These are phyloP conservation scores for Omphalotus olearius DNA, from an alignment of 1,284 basidiomycete genomes.

Conservation along the genomic window DNA sequence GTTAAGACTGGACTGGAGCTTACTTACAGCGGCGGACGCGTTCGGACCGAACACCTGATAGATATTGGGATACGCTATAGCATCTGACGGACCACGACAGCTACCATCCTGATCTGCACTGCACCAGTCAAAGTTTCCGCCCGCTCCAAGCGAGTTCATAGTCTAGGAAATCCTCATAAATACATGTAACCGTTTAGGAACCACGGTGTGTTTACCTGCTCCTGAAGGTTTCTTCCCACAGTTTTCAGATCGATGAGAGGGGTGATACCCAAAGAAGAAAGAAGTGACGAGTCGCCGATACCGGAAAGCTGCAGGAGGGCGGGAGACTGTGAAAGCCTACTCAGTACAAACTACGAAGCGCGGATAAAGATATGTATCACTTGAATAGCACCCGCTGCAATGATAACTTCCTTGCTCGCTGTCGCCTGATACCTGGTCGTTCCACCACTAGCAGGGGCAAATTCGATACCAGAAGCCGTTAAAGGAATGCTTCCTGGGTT, in stretches of 20 bases:
- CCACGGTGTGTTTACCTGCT: constrained; percentile 27
- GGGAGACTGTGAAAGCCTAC: constrained; percentile 1
- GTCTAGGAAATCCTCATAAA: too few relatives aligned
- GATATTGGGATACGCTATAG: constrained; percentile 42
- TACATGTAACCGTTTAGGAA: too few relatives aligned
- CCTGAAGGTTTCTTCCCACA: constrained; percentile 44
- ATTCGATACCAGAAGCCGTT: constrained; percentile 30
- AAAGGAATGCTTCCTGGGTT: constrained; percentile 23
- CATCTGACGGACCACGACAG: constrained; percentile 37
- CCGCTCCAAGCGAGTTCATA: constrained; percentile 37
- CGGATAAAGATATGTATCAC: constrained; percentile 9
- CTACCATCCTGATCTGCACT: constrained; percentile 24
- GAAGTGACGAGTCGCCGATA: constrained; percentile 36
- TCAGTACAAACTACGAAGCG: background rate
- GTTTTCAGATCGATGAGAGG: constrained; percentile 33
- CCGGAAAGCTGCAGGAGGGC: constrained; percentile 34
- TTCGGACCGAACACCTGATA: constrained; percentile 38
- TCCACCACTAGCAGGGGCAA: constrained; percentile 26
- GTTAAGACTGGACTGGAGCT: constrained; percentile 28
- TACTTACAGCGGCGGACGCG: constrained; percentile 27
- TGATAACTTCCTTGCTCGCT: constrained; percentile 32
- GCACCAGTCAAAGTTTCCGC: constrained; percentile 21
- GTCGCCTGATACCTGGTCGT: constrained; percentile 24
- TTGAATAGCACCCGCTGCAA: constrained; percentile 33
- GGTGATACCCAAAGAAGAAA: constrained; percentile 34